Base-by-base conservation (phyloP, 2,329 filamentous ascomycete species). In the Albifimbria verrucaria region DNA sequence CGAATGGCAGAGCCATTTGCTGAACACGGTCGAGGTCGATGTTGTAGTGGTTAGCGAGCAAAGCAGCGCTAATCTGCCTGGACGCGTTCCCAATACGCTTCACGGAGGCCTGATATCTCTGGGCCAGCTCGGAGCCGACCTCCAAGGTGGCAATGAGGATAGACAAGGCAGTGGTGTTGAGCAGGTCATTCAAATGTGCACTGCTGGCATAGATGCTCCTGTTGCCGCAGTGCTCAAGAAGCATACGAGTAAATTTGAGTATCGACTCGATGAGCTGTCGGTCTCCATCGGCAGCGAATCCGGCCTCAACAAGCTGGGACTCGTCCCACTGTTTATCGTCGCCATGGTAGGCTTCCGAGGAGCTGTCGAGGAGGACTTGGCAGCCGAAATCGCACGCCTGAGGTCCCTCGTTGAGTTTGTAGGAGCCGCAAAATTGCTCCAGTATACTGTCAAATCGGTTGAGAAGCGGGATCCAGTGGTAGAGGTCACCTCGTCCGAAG, bases 171-270 rank as follows among this genome's bases (percentile, higher is more conserved):
- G 90, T 93, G 44, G 89, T 93, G 70, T 97, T 90, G 54, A 99
- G 82, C 41, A 99, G 80, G 66, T 92, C 87, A 67, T 93, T 94
- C 56, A 99, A 77, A 63, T 95, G 90, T 59, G 87, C 81, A 68
- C 93, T 97, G 76, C 94, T 99, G 55, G 88, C 90, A 70, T 97
- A 99, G 63, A 99, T 86, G 74, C 92, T 97, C 61, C 95, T 82
- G 67, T 99, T 99, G 55, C 93, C 94, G 71, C 94, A 99, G 68
- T 96, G 94, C 68, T 97, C 91, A 49, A 97, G 76, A 25, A 99
- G 79, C 69, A 96, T 82, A 56, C 88, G 85, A 21, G 92, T 96
- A 71, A 99, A 99, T 61, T 83, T 80, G 55, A 99, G 77, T 51
- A 97, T 81, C 25, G 83, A 79, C 68, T 96, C 87, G 52, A 97